These are phyloP conservation scores for Solanum bulbocastanum DNA, from an alignment of 257 asterid genomes.

Conservation along the genomic window DNA sequence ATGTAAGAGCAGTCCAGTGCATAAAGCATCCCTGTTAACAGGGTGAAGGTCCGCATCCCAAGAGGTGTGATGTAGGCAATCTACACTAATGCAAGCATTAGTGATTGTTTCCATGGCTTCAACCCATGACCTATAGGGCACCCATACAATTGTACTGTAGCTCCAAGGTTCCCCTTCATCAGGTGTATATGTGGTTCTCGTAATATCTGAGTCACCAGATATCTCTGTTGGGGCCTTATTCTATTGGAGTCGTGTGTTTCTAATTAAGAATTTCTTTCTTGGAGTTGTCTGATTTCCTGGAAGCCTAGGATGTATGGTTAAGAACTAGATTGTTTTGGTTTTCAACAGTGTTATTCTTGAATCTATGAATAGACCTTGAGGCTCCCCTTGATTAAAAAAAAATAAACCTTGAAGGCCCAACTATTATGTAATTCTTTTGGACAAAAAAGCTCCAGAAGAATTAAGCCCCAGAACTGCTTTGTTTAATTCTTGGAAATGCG, in stretches of 20 bases:
- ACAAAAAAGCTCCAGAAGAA: not conserved
- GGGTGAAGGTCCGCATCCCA: not conserved
- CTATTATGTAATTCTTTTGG: not conserved
- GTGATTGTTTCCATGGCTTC: not conserved
- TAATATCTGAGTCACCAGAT: not conserved
- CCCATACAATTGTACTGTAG: not conserved
- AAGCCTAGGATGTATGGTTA: not conserved
- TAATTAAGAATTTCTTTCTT: not conserved
- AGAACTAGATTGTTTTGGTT: not conserved
- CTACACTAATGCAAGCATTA: not conserved
- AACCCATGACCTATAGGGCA: not conserved
- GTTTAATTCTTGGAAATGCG: not conserved
- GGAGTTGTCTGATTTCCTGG: not conserved
- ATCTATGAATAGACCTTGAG: not conserved
- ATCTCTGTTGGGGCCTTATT: not conserved
- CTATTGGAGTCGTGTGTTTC: not conserved
- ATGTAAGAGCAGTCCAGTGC: not conserved
- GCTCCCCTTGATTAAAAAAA: not conserved
- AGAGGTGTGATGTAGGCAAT: not conserved
- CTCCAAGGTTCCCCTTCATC: not conserved
- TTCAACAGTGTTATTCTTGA: not conserved
- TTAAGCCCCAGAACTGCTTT: not conserved
- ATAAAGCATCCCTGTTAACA: not conserved
- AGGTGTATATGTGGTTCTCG: not conserved
- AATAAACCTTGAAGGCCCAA: not conserved